Evolutionary conservation across 768 basidiomycete species (phyloP).

Genomic region (Russula foetens): DNA sequence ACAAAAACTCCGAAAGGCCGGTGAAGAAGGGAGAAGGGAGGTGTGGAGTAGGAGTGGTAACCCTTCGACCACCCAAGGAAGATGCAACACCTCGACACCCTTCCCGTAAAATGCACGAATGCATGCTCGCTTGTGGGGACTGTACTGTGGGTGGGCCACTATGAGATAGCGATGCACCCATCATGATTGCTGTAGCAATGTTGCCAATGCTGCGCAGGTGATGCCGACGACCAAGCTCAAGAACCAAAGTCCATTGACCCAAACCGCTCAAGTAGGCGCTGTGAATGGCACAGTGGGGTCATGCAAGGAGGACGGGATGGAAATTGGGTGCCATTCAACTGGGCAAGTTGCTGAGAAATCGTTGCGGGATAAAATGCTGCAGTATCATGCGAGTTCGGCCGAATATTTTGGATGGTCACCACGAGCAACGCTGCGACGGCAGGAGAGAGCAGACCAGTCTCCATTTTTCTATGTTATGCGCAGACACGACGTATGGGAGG

Average conservation of each 20-base stretch:
- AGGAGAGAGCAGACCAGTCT: slow-evolving; percentile 18
- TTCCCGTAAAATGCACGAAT: slow-evolving; percentile 32
- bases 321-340: neutral
- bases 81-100: slow-evolving; percentile 33
- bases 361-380: slow-evolving; percentile 1
- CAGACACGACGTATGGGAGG: neutral
- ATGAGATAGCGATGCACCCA: slow-evolving; percentile 37
- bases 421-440: slow-evolving; percentile 12
- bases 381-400: neutral
- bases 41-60: slow-evolving; percentile 43
- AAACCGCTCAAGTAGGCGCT: slow-evolving; percentile 27
- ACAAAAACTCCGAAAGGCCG: slow-evolving; percentile 39
- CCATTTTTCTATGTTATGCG: neutral
- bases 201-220: slow-evolving; percentile 36
- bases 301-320: neutral
- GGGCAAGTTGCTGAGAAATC: neutral
- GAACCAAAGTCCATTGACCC: slow-evolving; percentile 38
- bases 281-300: slow-evolving; percentile 9
- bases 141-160: slow-evolving; percentile 26
- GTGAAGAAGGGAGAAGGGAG: slow-evolving; percentile 43
- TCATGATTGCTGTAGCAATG: slow-evolving; percentile 42
- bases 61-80: slow-evolving; percentile 34
- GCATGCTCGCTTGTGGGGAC: slow-evolving; percentile 29
- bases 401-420: slow-evolving; percentile 2
- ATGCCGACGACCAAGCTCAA: slow-evolving; percentile 31